Percentiles rank a stretch among this genome's conserved stretches.
Conservation (phyloP, 805 yeast species). For the Metschnikowia dekortorum region DNA sequence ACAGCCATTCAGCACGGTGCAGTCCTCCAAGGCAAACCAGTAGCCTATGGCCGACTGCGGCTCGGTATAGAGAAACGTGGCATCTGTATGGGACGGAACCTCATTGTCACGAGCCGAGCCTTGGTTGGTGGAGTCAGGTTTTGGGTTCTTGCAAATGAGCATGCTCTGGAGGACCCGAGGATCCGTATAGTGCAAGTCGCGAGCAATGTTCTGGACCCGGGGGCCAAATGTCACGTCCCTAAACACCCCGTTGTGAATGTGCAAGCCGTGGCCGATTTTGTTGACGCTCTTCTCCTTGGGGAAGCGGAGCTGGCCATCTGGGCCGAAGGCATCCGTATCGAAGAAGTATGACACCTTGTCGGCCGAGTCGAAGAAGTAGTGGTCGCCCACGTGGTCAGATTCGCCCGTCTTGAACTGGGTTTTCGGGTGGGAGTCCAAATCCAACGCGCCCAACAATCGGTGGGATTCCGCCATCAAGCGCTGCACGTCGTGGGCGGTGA, state of each 20-base stretch:
- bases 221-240: conserved; percentile 46
- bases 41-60: conserved; percentile 74
- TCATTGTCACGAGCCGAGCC: conserved; percentile 38
- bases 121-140: conserved; percentile 3
- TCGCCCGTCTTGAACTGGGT: conserved; percentile 65
- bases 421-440: conserved; percentile 56
- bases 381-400: conserved; percentile 64
- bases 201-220: conserved; percentile 48
- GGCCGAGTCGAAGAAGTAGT: conserved; percentile 63
- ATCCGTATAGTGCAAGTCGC: conserved; percentile 50
- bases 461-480: conserved; percentile 41
- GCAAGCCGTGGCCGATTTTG: conserved; percentile 78
- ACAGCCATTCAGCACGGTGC: conserved; percentile 65
- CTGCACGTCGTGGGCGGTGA: conserved; percentile 38
- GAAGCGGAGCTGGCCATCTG: conserved; percentile 45
- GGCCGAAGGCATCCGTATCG: conserved; percentile 65
- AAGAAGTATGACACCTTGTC: conserved; percentile 68
- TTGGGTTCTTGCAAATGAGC: conserved; percentile 75
- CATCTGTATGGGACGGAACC: conserved; percentile 78
- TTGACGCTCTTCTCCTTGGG: conserved; percentile 59
- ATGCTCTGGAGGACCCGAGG: conserved; percentile 75
- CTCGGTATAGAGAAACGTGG: conserved; percentile 63
- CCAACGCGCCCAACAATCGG: conserved; percentile 44
- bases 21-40: conserved; percentile 79
- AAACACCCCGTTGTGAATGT: conserved; percentile 51